A percentile compares a stretch with the other conserved stretches of the same genome.
These are phyloP conservation scores for Craterostigma plantagineum DNA, from an alignment of 257 asterid species.

Conservation along the genomic window DNA sequence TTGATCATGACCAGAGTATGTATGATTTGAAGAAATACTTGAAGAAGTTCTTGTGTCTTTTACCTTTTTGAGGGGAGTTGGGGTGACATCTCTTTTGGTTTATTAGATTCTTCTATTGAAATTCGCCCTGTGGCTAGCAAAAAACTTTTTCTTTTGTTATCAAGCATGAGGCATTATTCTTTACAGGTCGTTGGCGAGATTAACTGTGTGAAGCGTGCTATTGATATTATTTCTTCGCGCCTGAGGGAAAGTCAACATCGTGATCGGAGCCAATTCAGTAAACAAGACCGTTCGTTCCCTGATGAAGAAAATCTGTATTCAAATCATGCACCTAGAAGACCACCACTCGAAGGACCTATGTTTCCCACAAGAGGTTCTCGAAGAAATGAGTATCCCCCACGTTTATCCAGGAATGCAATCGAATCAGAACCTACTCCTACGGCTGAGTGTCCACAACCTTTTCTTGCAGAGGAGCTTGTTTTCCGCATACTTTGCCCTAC, in stretches of 20 bases:
- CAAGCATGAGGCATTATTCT: neutral
- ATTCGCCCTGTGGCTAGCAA: neutral
- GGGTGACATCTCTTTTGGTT: neutral
- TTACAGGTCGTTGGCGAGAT: conserved; percentile 72
- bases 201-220: conserved; percentile 61
- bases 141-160: neutral
- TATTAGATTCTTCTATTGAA: neutral
- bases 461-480: conserved; percentile 45
- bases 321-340: conserved; percentile 22
- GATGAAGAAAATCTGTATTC: conserved; percentile 41
- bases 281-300: conserved; percentile 43
- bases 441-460: conserved; percentile 29
- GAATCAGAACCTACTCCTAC: conserved; percentile 32
- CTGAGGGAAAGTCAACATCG: conserved; percentile 93
- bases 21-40: too few relatives aligned
- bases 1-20: too few relatives aligned
- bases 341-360: conserved; percentile 42
- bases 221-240: conserved; percentile 57
- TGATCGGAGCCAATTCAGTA: conserved; percentile 44
- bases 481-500: conserved; percentile 83
- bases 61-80: too few relatives aligned
- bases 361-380: conserved; percentile 44
- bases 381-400: conserved; percentile 40
- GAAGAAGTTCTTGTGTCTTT: too few relatives aligned
- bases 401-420: conserved; percentile 30